Percentiles rank a stretch among this genome's conserved stretches.
These are phyloP conservation scores for Inga oerstediana DNA, from an alignment of 306 rosid genomes.

Conservation along the genomic window DNA sequence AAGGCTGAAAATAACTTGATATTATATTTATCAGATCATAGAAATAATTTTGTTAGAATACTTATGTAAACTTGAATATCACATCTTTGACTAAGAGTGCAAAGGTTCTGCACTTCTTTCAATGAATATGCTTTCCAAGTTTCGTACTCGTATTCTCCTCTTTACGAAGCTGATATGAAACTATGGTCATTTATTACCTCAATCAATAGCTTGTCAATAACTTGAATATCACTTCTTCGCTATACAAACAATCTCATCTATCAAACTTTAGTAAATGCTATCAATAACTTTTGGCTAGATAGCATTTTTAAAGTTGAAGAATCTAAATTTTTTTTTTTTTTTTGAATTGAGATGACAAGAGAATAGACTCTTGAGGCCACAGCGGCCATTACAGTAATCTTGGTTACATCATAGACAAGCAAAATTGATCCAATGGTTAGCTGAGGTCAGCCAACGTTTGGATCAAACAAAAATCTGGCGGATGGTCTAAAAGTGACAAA, in stretches of 20 bases:
- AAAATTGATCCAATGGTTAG: no score
- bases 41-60: neutral
- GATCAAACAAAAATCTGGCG: no score
- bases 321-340: neutral
- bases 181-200: fast-evolving
- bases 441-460: no score
- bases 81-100: neutral
- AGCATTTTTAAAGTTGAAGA: neutral
- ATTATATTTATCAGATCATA: neutral
- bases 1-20: neutral
- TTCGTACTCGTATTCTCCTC: no score
- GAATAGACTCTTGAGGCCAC: no score
- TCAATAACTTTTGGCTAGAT: neutral
- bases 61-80: neutral
- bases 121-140: no score
- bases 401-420: no score
- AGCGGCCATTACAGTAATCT: no score
- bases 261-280: neutral
- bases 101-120: no score
- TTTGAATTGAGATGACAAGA: no score
- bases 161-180: fast-evolving
- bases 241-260: neutral
- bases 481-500: no score
- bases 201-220: no score
- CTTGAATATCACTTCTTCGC: neutral